Conservation (phyloP, 1,139 yeast genomes). For the Saccharomyces hybrid region DNA sequence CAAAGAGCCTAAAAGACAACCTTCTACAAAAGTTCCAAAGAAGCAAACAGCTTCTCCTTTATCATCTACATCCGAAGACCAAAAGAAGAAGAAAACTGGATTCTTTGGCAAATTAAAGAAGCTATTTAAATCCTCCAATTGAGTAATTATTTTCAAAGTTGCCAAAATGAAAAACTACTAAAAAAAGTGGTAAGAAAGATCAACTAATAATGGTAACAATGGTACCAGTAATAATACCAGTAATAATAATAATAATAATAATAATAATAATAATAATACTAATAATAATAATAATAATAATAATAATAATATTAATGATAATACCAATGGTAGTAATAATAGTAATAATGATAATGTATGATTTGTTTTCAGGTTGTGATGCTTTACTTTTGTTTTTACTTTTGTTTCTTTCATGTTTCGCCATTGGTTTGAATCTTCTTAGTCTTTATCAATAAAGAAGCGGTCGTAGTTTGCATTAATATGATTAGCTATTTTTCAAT, state of each 20-base stretch:
- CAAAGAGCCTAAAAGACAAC: neutral
- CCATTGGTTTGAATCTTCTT: too few relatives aligned
- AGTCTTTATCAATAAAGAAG: too few relatives aligned
- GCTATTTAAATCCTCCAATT: neutral
- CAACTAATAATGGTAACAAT: neutral
- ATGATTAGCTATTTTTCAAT: too few relatives aligned
- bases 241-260: neutral
- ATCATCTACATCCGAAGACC: neutral
- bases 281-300: neutral
- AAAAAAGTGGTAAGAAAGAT: neutral
- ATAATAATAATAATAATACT: neutral
- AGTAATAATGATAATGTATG: neutral
- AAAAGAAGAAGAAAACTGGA: neutral
- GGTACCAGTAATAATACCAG: neutral
- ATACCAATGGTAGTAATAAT: neutral
- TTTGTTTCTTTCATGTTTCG: too few relatives aligned
- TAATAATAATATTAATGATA: neutral
- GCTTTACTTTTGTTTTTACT: neutral
- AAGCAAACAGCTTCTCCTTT: neutral
- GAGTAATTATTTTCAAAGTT: neutral
- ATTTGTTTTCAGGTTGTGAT: neutral
- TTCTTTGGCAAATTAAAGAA: neutral
- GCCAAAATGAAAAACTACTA: neutral
- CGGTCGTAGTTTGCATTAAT: too few relatives aligned
- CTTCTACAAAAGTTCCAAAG: neutral